These are phyloP conservation scores for Chaetomium sp. DNA, from an alignment of 2,329 filamentous ascomycete species.

Conservation along the genomic window DNA sequence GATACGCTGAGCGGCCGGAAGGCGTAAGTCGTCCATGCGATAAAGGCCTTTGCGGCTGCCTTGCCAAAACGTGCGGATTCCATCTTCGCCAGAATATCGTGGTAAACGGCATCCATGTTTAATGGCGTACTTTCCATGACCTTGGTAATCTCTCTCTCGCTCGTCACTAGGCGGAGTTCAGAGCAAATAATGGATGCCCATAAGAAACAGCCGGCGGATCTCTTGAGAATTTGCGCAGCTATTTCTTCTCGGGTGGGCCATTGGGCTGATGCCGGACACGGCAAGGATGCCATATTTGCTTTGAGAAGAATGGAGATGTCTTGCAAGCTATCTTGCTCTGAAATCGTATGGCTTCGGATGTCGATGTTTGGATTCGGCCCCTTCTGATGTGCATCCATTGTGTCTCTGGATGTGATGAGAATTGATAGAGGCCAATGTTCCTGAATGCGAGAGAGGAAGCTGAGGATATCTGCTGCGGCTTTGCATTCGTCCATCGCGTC, in stretches of 20 bases:
- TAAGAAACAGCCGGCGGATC: constrained; percentile 27
- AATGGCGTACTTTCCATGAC: constrained; percentile 24
- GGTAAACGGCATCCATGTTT: constrained; percentile 27
- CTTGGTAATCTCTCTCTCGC: constrained; percentile 19
- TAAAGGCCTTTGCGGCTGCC: constrained; percentile 22
- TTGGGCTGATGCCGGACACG: constrained; percentile 13
- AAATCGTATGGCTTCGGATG: constrained; percentile 20
- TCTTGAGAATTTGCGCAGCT: constrained; percentile 21
- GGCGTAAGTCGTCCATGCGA: constrained; percentile 25
- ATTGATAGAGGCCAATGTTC: constrained; percentile 25
- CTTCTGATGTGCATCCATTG: constrained; percentile 13
- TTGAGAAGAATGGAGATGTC: constrained; percentile 25
- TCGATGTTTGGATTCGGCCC: constrained; percentile 3
- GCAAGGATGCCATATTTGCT: constrained; percentile 22
- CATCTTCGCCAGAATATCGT: constrained; percentile 25
- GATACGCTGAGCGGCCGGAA: constrained; percentile 23
- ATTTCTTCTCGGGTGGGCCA: constrained; percentile 9
- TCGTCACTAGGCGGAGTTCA: constrained; percentile 26
- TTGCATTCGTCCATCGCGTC: constrained; percentile 30
- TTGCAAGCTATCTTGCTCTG: constrained; percentile 19
- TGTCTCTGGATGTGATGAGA: constrained; percentile 24
- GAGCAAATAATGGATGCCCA: constrained; percentile 26
- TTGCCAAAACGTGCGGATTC: constrained; percentile 22
- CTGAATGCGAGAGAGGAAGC: constrained; percentile 21
- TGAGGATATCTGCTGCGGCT: constrained; percentile 19